Percentiles rank a stretch among this genome's conserved stretches.
phyloP scores from a whole-genome alignment of 1,284 basidiomycete genomes.

The Schizophyllum amplum region DNA sequence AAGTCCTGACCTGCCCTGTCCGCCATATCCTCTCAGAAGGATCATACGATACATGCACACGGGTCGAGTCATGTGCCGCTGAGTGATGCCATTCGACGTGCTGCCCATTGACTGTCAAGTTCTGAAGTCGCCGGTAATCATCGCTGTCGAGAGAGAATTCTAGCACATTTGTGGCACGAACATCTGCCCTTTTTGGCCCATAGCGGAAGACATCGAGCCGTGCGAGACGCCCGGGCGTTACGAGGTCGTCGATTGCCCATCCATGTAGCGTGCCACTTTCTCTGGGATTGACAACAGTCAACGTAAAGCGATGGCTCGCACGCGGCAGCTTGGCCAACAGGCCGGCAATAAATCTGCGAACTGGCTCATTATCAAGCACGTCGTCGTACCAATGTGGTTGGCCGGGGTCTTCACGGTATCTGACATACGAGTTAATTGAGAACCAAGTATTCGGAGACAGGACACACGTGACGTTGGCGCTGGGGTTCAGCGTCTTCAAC shows the following conservation, averaged over 20 bases:
- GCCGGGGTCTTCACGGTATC: constrained; percentile 58
- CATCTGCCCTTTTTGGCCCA: neutral
- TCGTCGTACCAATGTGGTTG: constrained; percentile 64
- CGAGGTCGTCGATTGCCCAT: constrained; percentile 48
- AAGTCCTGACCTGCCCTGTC: too few species aligned
- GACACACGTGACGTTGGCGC: constrained; percentile 45
- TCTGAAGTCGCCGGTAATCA: neutral
- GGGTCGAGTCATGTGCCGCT: neutral
- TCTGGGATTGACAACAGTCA: constrained; percentile 57
- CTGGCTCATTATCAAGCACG: constrained; percentile 47
- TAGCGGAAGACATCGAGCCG: neutral
- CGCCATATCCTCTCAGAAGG: too few species aligned
- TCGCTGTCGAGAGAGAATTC: constrained; percentile 15
- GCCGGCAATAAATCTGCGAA: constrained; percentile 45
- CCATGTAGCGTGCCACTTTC: constrained; percentile 63
- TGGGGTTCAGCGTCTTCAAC: constrained; percentile 45
- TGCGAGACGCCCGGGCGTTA: constrained; percentile 52
- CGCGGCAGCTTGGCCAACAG: constrained; percentile 15
- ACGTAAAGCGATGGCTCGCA: constrained; percentile 38
- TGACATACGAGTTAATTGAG: constrained; percentile 15
- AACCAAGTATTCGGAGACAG: neutral
- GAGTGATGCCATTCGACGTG: neutral
- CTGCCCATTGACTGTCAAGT: neutral
- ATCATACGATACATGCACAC: too few species aligned
- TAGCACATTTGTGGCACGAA: constrained; percentile 19